Conservation (phyloP, 148 eudicot species). For the Polygonum aviculare region DNA sequence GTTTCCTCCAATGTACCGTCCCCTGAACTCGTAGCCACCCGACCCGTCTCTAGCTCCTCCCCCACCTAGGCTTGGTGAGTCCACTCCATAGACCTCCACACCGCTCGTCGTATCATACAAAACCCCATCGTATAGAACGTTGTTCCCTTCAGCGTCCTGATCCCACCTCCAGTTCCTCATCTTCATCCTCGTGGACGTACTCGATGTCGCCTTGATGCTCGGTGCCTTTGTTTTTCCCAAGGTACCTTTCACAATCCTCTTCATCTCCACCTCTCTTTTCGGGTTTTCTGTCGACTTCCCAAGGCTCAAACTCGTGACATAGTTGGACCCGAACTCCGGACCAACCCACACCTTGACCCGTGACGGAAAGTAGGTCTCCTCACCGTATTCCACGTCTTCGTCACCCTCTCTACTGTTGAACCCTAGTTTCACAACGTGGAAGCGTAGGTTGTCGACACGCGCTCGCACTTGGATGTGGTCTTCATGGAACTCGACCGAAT, state of each 20-base stretch:
- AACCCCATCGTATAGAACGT: slow-evolving; percentile 42
- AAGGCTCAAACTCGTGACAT: slow-evolving; percentile 47
- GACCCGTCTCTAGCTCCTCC: slow-evolving; percentile 16
- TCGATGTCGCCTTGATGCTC: slow-evolving; percentile 51
- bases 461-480: slow-evolving; percentile 52
- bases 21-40: slow-evolving; percentile 26
- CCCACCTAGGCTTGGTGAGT: slow-evolving; percentile 14
- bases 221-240: slow-evolving; percentile 48
- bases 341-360: slow-evolving; percentile 73
- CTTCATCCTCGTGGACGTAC: slow-evolving; percentile 37
- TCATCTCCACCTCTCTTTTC: slow-evolving; percentile 54
- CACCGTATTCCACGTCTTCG: slow-evolving; percentile 1
- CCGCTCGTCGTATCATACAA: slow-evolving; percentile 57
- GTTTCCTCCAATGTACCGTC: slow-evolving; percentile 44
- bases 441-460: slow-evolving; percentile 60
- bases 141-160: slow-evolving; percentile 66
- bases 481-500: slow-evolving; percentile 40
- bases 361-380: slow-evolving; percentile 75
- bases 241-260: slow-evolving; percentile 54
- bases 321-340: slow-evolving; percentile 65
- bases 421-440: slow-evolving; percentile 65
- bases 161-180: slow-evolving; percentile 82
- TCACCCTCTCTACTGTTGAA: slow-evolving; percentile 25
- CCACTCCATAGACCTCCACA: slow-evolving; percentile 53
- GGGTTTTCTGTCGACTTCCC: slow-evolving; percentile 47